Evolutionary conservation across 2,329 filamentous ascomycete genomes (phyloP).

Genomic region (Colletotrichum orchidophilum): DNA sequence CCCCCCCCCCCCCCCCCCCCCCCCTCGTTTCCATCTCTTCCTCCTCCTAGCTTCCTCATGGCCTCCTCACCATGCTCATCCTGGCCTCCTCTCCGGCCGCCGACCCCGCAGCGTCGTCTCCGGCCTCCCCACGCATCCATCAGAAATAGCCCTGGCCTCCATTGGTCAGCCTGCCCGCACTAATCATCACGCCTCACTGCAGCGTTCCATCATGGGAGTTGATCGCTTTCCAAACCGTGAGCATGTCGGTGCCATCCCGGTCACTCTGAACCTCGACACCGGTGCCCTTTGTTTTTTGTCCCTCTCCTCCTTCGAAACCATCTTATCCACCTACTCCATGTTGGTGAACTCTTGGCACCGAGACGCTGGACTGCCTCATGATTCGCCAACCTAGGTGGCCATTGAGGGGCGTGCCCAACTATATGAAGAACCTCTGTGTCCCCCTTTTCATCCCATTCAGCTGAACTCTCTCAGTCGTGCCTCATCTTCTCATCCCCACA

Average conservation of each 20-base stretch:
- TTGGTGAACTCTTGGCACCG: slow-evolving; percentile 31
- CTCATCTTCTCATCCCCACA: not conserved
- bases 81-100: not conserved
- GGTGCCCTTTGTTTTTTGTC: not conserved
- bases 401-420: not conserved
- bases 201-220: slow-evolving; percentile 27
- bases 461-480: slow-evolving; percentile 12
- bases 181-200: slow-evolving; percentile 14
- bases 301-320: slow-evolving; percentile 14
- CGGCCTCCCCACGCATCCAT: slow-evolving; percentile 32
- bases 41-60: no score
- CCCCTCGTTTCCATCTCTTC: no score
- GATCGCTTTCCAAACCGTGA: slow-evolving; percentile 17
- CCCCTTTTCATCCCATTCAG: not conserved
- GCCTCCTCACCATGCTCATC: not conserved
- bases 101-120: slow-evolving; percentile 29
- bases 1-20: no score
- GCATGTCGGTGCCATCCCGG: slow-evolving; percentile 14
- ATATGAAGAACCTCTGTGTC: slow-evolving; percentile 15
- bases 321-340: slow-evolving; percentile 23
- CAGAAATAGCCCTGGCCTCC: not conserved
- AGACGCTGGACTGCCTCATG: slow-evolving; percentile 14
- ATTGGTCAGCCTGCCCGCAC: slow-evolving; percentile 26
- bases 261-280: slow-evolving; percentile 2
- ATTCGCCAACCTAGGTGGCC: slow-evolving; percentile 4